Evolutionary conservation across 202 grass and related monocot genomes (phyloP).

Genomic region (Dendrocalamus latiflorus): DNA sequence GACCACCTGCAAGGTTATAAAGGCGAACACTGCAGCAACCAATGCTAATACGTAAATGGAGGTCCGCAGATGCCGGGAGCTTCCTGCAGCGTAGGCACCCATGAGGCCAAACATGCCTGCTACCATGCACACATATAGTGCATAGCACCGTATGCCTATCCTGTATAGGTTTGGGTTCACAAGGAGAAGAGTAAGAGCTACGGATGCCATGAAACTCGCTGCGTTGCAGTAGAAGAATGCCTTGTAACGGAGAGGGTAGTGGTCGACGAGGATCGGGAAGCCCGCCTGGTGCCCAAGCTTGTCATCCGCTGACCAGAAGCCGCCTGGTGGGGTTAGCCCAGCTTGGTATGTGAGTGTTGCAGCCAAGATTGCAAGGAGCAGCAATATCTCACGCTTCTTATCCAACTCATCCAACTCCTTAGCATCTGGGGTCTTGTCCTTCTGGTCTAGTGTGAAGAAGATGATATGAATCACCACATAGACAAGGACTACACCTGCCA

Average conservation of each 20-base stretch:
- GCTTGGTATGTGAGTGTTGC: constrained; percentile 32
- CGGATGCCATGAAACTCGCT: constrained; percentile 29
- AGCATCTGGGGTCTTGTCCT: background rate
- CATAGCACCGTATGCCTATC: background rate
- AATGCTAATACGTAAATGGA: constrained; percentile 38
- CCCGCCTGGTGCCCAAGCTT: background rate
- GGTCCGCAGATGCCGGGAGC: background rate
- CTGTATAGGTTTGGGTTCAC: background rate
- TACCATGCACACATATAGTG: background rate
- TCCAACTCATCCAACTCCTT: background rate
- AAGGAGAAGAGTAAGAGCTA: constrained; percentile 34
- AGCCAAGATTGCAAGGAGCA: constrained; percentile 35
- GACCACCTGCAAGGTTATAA: background rate
- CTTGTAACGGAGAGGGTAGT: background rate
- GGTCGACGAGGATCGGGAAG: background rate
- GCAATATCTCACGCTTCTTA: background rate
- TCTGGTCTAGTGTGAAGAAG: constrained; percentile 17
- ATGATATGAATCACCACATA: constrained; percentile 1
- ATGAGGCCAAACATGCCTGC: constrained; percentile 20
- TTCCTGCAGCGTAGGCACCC: constrained; percentile 33
- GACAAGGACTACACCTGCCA: background rate
- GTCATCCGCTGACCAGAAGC: constrained; percentile 12
- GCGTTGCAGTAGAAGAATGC: constrained; percentile 42
- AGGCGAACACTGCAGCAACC: constrained; percentile 19
- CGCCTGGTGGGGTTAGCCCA: constrained; percentile 39